Conservation (phyloP, 2,329 filamentous ascomycete genomes). For the Diaporthe citrichinensis region DNA sequence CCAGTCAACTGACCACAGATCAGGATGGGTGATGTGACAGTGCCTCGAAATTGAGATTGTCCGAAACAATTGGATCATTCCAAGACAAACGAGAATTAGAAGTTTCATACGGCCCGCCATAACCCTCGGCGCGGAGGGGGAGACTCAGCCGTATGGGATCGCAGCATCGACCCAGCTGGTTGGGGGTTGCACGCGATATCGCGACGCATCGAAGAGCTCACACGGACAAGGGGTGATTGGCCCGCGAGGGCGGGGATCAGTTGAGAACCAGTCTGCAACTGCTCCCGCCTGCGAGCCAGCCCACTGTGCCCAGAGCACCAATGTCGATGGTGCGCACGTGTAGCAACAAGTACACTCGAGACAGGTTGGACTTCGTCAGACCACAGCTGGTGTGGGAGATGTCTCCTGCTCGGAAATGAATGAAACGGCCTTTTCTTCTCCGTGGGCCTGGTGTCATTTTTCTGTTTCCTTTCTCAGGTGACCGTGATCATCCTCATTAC, state of each 20-base stretch:
- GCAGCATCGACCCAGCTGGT: constrained; percentile 68
- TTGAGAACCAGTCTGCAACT: constrained; percentile 40
- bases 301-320: constrained; percentile 47
- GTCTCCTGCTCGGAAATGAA: constrained; percentile 50
- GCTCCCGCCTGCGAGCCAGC: constrained; percentile 40
- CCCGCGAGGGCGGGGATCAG: background rate
- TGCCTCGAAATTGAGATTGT: constrained; percentile 38
- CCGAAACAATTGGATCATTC: constrained; percentile 44
- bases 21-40: constrained; percentile 25
- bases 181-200: constrained; percentile 45
- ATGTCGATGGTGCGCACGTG: constrained; percentile 49
- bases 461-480: constrained; percentile 46
- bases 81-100: constrained; percentile 51
- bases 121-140: constrained; percentile 28
- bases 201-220: constrained; percentile 59
- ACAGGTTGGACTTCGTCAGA: constrained; percentile 45
- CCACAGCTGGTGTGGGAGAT: constrained; percentile 42
- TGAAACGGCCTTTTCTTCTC: constrained; percentile 48
- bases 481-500: constrained; percentile 49
- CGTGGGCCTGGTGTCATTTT: constrained; percentile 42
- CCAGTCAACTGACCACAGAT: constrained; percentile 37
- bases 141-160: constrained; percentile 57
- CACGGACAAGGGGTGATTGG: constrained; percentile 49
- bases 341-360: constrained; percentile 50
- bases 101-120: constrained; percentile 47